These are phyloP conservation scores for Cordyceps pruinosa DNA, from an alignment of 2,329 filamentous ascomycete genomes.

Conservation along the genomic window DNA sequence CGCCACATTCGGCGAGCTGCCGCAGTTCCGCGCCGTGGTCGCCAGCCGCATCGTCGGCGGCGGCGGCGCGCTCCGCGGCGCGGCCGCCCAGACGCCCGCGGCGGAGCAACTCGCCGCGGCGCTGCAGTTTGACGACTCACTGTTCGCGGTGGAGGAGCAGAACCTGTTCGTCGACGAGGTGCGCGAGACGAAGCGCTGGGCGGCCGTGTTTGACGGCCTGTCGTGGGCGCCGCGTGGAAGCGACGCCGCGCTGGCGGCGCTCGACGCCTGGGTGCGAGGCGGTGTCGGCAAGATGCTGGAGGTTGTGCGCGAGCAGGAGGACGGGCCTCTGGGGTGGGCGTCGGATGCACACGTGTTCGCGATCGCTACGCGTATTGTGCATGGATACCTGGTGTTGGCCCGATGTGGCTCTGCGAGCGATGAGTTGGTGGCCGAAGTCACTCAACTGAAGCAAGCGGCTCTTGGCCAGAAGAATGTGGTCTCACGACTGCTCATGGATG, in stretches of 20 bases:
- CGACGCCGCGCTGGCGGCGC: conserved; percentile 17
- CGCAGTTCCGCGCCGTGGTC: conserved; percentile 34
- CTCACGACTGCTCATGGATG: conserved; percentile 24
- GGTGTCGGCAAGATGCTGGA: conserved; percentile 40
- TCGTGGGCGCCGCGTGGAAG: conserved; percentile 17
- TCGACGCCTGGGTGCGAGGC: conserved; percentile 41
- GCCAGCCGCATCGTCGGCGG: conserved; percentile 34
- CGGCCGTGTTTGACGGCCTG: conserved; percentile 36
- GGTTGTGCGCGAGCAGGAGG: conserved; percentile 30
- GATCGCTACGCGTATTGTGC: conserved; percentile 44
- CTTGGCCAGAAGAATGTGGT: conserved; percentile 15
- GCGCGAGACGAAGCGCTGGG: conserved; percentile 66
- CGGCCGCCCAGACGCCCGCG: conserved; percentile 22
- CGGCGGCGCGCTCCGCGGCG: conserved; percentile 13
- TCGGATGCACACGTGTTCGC: conserved; percentile 62
- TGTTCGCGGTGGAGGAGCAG: conserved; percentile 87
- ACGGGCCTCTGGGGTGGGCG: conserved; percentile 67
- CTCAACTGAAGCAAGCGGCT: conserved; percentile 6
- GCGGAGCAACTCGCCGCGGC: conserved; percentile 36
- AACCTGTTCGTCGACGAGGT: conserved; percentile 89
- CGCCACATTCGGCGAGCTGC: conserved; percentile 25
- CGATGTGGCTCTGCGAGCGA: conserved; percentile 13
- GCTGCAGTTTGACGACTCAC: conserved; percentile 52
- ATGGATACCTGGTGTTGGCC: conserved; percentile 30
- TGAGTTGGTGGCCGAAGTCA: conserved; percentile 14